phyloP scores from a whole-genome alignment of 1,139 yeast genomes.

The Diutina catenulata region DNA sequence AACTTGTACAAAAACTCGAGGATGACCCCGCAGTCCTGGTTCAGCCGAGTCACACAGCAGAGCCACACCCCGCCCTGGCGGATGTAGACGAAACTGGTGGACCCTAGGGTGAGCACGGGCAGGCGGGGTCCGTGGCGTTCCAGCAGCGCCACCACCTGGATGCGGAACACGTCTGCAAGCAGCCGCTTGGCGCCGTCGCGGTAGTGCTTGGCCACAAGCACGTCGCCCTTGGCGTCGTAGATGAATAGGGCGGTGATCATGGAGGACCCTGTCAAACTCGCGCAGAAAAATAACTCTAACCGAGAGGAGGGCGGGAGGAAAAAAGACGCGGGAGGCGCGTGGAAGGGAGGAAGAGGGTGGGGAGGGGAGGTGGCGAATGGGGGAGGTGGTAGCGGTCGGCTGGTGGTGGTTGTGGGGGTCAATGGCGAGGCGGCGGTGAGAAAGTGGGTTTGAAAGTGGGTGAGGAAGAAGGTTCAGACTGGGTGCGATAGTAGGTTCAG shows the following conservation, averaged over 20 bases:
- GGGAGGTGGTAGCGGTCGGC: not conserved
- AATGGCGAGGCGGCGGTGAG: too few species aligned
- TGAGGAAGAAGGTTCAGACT: too few species aligned
- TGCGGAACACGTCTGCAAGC: conserved; percentile 81
- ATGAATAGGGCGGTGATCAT: conserved; percentile 79
- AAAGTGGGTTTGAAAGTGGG: too few species aligned
- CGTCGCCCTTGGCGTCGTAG: conserved; percentile 73
- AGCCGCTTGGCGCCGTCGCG: conserved; percentile 40
- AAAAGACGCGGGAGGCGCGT: not conserved
- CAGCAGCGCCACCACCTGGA: conserved; percentile 59
- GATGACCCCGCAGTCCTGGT: conserved; percentile 72
- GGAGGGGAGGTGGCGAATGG: not conserved
- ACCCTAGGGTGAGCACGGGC: conserved; percentile 83
- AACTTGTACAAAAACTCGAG: conserved; percentile 69
- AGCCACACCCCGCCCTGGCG: conserved; percentile 62
- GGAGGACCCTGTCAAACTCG: too few species aligned
- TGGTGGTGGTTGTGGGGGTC: not conserved
- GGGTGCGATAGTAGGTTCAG: too few species aligned
- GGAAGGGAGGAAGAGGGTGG: not conserved
- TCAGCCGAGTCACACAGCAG: conserved; percentile 80
- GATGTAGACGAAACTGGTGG: conserved; percentile 81
- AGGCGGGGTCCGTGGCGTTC: conserved; percentile 31
- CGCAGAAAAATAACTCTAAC: too few species aligned
- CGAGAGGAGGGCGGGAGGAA: too few species aligned
- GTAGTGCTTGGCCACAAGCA: conserved; percentile 66